phyloP scores from a whole-genome alignment of 2,329 filamentous ascomycete species.

The Chalaropsis thielavioides region DNA sequence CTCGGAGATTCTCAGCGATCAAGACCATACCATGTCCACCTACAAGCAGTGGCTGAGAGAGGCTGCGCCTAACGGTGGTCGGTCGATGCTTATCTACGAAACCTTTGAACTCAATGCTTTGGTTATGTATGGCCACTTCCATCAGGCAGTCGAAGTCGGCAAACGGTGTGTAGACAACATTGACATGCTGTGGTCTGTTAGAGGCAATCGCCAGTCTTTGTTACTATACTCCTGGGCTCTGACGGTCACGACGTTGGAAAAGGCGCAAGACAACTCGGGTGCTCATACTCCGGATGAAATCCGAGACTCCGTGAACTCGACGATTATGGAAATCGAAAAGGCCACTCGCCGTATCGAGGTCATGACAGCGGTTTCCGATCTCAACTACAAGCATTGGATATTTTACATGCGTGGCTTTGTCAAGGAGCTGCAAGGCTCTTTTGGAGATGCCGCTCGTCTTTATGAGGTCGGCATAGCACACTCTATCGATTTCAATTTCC shows the following conservation, averaged over 20 bases:
- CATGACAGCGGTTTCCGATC: conserved; percentile 42
- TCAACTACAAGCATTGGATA: conserved; percentile 60
- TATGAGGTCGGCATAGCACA: conserved; percentile 64
- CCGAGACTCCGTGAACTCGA: conserved; percentile 30
- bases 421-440: conserved; percentile 44
- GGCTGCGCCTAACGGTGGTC: conserved; percentile 43
- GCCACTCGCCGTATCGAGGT: conserved; percentile 48
- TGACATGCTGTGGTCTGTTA: conserved; percentile 42
- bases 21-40: conserved; percentile 43
- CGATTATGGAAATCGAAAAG: conserved; percentile 38
- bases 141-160: conserved; percentile 44
- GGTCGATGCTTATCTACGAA: conserved; percentile 54
- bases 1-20: conserved; percentile 48
- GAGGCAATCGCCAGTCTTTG: conserved; percentile 42
- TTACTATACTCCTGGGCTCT: conserved; percentile 47
- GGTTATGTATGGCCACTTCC: conserved; percentile 49
- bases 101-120: conserved; percentile 48
- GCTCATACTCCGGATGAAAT: conserved; percentile 3
- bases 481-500: conserved; percentile 49
- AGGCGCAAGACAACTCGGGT: conserved; percentile 33
- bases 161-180: conserved; percentile 33
- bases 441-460: conserved; percentile 42
- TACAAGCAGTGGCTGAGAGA: conserved; percentile 46
- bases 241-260: conserved; percentile 36
- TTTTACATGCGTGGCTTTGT: conserved; percentile 54